Conservation (phyloP, 306 rosid species). For the cucumber (Cucumis sativus) region DNA sequence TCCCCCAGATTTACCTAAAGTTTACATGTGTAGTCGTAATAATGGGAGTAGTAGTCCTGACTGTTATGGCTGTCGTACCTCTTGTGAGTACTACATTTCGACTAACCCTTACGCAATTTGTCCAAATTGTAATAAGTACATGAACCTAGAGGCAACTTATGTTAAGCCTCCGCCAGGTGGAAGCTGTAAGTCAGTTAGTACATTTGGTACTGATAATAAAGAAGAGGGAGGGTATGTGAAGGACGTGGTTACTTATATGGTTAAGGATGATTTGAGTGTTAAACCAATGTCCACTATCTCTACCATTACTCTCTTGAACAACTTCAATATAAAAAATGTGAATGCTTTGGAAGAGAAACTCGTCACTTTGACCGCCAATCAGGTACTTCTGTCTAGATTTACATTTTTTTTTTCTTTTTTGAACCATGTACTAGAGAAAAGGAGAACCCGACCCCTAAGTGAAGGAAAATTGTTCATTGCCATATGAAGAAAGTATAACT, state of each 20-base stretch:
- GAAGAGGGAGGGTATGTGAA: constrained; percentile 14
- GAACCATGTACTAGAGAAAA: too few relatives aligned
- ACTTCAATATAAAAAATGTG: constrained; percentile 12
- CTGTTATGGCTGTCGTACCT: too few relatives aligned
- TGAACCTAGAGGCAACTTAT: background rate
- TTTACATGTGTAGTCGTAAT: background rate
- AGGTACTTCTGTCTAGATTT: background rate
- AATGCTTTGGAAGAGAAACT: constrained; percentile 16
- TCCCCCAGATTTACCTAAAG: background rate
- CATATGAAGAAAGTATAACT: too few relatives aligned
- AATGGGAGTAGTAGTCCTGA: too few relatives aligned
- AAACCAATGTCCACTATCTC: constrained; percentile 21
- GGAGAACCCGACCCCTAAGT: too few relatives aligned
- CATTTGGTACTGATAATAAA: too few relatives aligned
- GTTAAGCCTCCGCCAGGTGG: background rate
- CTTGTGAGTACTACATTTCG: too few relatives aligned
- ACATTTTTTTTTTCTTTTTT: too few relatives aligned
- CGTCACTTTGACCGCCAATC: background rate
- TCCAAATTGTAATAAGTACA: background rate
- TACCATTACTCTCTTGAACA: background rate
- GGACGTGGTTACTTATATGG: constrained; percentile 20
- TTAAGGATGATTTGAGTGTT: constrained; percentile 22
- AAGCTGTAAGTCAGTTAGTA: background rate
- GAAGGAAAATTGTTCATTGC: too few relatives aligned
- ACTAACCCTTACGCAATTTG: background rate